Percentiles rank a stretch among this genome's conserved stretches.
Conservation (phyloP, 2,329 filamentous ascomycete genomes). For the Botrytis galanthina region DNA sequence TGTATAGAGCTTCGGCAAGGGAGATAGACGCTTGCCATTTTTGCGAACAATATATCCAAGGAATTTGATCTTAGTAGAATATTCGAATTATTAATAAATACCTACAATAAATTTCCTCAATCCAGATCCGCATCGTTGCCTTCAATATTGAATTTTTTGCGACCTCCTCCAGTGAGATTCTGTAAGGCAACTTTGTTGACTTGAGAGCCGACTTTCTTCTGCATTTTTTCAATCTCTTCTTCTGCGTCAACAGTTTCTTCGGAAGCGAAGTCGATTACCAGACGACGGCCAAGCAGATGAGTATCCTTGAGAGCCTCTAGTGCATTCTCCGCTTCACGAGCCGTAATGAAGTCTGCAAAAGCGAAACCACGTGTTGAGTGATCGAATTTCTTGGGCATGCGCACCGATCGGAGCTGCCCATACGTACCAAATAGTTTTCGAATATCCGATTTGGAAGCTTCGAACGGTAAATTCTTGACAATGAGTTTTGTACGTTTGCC, state of each 20-base stretch:
- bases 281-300: slow-evolving; percentile 82
- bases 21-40: slow-evolving; percentile 21
- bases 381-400: slow-evolving; percentile 94
- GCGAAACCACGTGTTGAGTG: slow-evolving; percentile 86
- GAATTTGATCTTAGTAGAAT: slow-evolving; percentile 19
- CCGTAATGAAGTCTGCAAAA: slow-evolving; percentile 92
- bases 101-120: slow-evolving; percentile 26
- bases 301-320: slow-evolving; percentile 89
- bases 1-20: slow-evolving; percentile 19
- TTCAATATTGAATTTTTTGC: slow-evolving; percentile 86
- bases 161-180: slow-evolving; percentile 76
- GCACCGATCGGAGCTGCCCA: slow-evolving; percentile 86
- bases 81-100: slow-evolving; percentile 30
- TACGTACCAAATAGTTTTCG: slow-evolving; percentile 82
- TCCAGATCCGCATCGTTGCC: slow-evolving; percentile 59
- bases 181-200: slow-evolving; percentile 88
- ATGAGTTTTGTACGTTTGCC: slow-evolving; percentile 85
- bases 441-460: slow-evolving; percentile 90
- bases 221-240: slow-evolving; percentile 95
- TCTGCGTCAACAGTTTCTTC: slow-evolving; percentile 88
- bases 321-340: slow-evolving; percentile 85
- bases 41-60: slow-evolving; percentile 18
- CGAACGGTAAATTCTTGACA: slow-evolving; percentile 97
- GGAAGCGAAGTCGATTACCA: slow-evolving; percentile 89
- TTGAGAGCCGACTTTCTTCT: slow-evolving; percentile 89